A percentile compares a stretch with the other conserved stretches of the same genome.
Evolutionary conservation across 495 filamentous ascomycete species (phyloP).

Genomic region (Tetracladium marchalianum): DNA sequence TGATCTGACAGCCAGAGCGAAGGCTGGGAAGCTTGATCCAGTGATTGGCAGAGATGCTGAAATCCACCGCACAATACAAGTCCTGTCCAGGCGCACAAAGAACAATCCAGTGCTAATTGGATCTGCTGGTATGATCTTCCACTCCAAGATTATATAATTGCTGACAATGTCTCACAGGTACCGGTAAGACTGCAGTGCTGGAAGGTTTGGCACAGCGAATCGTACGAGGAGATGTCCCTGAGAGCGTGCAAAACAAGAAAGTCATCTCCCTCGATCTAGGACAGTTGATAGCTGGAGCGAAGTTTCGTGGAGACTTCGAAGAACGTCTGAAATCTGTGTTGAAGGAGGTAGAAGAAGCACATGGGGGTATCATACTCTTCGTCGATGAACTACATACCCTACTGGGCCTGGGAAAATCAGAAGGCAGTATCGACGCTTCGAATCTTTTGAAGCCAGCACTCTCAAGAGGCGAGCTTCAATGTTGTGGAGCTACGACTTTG

Average conservation of each 20-base stretch:
- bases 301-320: conserved; percentile 93
- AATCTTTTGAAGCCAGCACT: conserved; percentile 94
- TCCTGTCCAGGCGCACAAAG: conserved; percentile 86
- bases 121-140: conserved; percentile 47
- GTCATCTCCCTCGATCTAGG: conserved; percentile 84
- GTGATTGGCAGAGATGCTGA: conserved; percentile 89
- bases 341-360: conserved; percentile 80
- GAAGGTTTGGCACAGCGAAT: conserved; percentile 91
- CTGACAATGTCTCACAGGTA: conserved; percentile 20
- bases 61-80: conserved; percentile 89
- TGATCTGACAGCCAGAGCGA: conserved; percentile 80
- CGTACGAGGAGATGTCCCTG: conserved; percentile 84
- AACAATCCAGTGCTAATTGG: conserved; percentile 96
- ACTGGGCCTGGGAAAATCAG: conserved; percentile 85
- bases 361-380: conserved; percentile 86
- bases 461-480: conserved; percentile 85
- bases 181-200: conserved; percentile 90
- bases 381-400: conserved; percentile 92
- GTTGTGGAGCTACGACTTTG: conserved; percentile 88
- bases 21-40: conserved; percentile 84
- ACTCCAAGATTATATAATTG: neutral
- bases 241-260: conserved; percentile 90
- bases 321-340: conserved; percentile 85
- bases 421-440: conserved; percentile 92
- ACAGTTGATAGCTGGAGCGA: conserved; percentile 87